Evolutionary conservation across 495 filamentous ascomycete species (phyloP), one percentile per base, ranked within the genome.

Genomic region (Pyronema domesticum): DNA sequence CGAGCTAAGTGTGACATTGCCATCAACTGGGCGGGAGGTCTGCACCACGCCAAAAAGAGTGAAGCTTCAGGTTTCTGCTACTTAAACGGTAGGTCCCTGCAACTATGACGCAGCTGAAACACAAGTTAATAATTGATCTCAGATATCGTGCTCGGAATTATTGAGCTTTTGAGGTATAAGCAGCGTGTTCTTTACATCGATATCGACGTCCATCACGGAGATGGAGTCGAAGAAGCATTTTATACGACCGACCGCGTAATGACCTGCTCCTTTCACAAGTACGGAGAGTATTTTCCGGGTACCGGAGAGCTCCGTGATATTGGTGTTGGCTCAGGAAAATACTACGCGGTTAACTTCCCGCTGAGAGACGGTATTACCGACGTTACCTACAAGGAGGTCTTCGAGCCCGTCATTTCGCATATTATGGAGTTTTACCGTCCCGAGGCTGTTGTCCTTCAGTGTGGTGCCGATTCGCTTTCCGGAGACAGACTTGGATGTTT

Each of bases 291-390:
- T 67, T 99, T 99, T 68, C 91, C 91, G 3, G 91, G 91, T 55
- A 99, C 91, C 5, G 91, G 91, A 61, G 91, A 96, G 69, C 80
- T 99, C 46, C 80, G 93, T 47, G 91, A 99, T 65, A 89, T 94
- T 56, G 91, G 91, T 56, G 89, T 99, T 39, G 89, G 91, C 7
- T 70, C 75, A 34, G 91, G 91, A 53, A 95, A 95, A 66, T 76
- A 99, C 65, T 95, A 99, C 63, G 80, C 91, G 1, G 88, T 96
- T 62, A 99, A 99, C 69, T 95, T 95, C 68, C 91, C 91, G 0
- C 79, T 99, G 7, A 85, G 91, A n/a, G 91, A 99, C 63, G 91
- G 91, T 53, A 95, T 99, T 61, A 86, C 94, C 59, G 91, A 99
- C 65, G 69, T 71, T 1, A 83, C 86, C 1, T 99, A 96, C 72